phyloP scores from a whole-genome alignment of 148 eudicot genomes.

The Talinum fruticosum region DNA sequence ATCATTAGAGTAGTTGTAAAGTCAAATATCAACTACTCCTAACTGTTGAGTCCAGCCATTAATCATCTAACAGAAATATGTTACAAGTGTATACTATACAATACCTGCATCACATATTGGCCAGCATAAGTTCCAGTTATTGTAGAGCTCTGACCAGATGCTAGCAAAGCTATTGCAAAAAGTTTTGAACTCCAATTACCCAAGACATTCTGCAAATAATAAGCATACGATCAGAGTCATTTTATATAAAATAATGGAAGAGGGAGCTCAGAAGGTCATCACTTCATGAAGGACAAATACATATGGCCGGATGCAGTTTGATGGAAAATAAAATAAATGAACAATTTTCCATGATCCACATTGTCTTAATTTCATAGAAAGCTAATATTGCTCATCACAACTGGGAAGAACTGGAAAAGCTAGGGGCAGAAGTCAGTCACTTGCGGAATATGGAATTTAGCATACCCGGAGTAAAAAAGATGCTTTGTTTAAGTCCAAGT shows the following conservation, averaged over 20 bases:
- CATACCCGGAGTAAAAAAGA: constrained; percentile 80
- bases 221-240: constrained; percentile 2
- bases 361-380: no score
- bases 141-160: constrained; percentile 98
- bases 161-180: constrained; percentile 88
- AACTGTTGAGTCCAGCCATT: no score
- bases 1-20: neutral
- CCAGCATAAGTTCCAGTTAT: constrained; percentile 99
- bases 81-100: neutral
- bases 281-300: neutral
- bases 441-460: neutral
- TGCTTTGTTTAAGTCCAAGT: constrained; percentile 87
- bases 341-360: no score
- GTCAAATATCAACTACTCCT: no score
- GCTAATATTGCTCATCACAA: no score
- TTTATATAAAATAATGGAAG: neutral
- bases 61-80: neutral
- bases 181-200: constrained; percentile 97
- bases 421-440: neutral
- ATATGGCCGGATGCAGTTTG: no score
- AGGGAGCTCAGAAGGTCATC: neutral
- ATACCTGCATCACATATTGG: constrained; percentile 98
- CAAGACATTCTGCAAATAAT: constrained; percentile 62
- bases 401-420: neutral
- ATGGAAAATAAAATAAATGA: no score